Conservation (phyloP, 768 basidiomycete species). For the Phaeotremella fagi region DNA sequence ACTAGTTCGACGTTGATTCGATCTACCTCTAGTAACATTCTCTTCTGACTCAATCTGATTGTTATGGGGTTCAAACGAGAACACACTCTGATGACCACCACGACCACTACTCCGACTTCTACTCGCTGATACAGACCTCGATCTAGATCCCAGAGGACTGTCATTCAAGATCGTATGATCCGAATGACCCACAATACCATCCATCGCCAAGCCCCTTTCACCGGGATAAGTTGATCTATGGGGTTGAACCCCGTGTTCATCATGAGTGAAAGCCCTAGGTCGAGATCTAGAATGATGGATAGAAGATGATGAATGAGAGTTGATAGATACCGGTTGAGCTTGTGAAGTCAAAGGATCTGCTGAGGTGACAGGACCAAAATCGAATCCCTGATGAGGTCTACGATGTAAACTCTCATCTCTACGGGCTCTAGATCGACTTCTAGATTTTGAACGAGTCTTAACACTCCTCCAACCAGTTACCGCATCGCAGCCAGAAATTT, state of each 20-base stretch:
- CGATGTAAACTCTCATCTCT: constrained; percentile 1
- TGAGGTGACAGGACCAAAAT: background rate
- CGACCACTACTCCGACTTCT: constrained; percentile 11
- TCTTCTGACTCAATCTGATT: background rate
- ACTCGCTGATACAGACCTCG: constrained; percentile 16
- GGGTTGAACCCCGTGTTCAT: background rate
- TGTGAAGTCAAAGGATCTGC: background rate
- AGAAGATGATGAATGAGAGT: constrained; percentile 5
- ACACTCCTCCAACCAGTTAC: constrained; percentile 41
- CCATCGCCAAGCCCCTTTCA: too few species aligned
- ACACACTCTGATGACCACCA: constrained; percentile 11
- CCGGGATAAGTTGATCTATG: background rate
- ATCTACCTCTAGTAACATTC: background rate
- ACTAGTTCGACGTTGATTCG: too few species aligned
- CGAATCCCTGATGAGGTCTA: constrained; percentile 2
- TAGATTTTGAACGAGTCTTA: constrained; percentile 29
- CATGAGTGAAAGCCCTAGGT: background rate
- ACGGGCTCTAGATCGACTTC: constrained; percentile 23
- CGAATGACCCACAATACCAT: too few species aligned
- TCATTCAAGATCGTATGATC: too few species aligned
- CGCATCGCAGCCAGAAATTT: constrained; percentile 62
- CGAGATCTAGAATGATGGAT: constrained; percentile 3
- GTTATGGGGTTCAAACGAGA: constrained; percentile 12
- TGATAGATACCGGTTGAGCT: constrained; percentile 13
- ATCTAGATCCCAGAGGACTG: constrained; percentile 6